Evolutionary conservation across 192 early-diverging fungal species (phyloP).

Genomic region (Coemansia sp.): DNA sequence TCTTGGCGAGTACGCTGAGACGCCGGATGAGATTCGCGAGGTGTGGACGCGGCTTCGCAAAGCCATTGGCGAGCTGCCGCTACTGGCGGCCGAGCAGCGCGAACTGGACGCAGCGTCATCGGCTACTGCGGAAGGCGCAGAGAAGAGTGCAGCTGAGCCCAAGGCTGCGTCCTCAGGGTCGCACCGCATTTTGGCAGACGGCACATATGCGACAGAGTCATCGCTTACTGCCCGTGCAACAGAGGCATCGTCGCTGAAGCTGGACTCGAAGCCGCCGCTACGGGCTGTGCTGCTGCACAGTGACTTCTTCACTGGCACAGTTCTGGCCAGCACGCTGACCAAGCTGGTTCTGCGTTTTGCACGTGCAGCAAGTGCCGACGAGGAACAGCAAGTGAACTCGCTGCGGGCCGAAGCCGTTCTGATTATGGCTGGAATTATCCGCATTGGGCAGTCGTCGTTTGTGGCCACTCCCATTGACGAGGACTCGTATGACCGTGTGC

Average conservation of each 20-base stretch:
- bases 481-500: constrained; percentile 92
- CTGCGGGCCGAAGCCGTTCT: constrained; percentile 96
- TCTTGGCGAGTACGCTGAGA: constrained; percentile 90
- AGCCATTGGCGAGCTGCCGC: constrained; percentile 88
- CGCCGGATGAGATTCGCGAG: constrained; percentile 76
- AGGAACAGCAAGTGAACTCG: constrained; percentile 62
- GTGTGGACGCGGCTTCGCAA: constrained; percentile 80
- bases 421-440: constrained; percentile 94
- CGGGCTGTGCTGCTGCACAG: constrained; percentile 82
- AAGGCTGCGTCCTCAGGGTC: constrained; percentile 48
- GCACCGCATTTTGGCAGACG: constrained; percentile 88
- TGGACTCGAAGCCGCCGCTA: constrained; percentile 44
- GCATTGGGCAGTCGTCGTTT: constrained; percentile 88
- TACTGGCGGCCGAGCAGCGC: constrained; percentile 90
- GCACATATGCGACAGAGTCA: constrained; percentile 96
- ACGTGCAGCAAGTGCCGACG: constrained; percentile 12
- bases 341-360: constrained; percentile 85
- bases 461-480: constrained; percentile 89
- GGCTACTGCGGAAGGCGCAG: constrained; percentile 44
- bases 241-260: constrained; percentile 48
- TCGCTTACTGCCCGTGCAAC: constrained; percentile 66
- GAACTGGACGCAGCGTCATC: constrained; percentile 70
- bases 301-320: constrained; percentile 89
- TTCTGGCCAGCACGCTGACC: constrained; percentile 85
- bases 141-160: constrained; percentile 20